Percentiles rank a stretch among this genome's conserved stretches.
phyloP scores from a whole-genome alignment of 2,329 filamentous ascomycete genomes.

The Alternaria solani region DNA sequence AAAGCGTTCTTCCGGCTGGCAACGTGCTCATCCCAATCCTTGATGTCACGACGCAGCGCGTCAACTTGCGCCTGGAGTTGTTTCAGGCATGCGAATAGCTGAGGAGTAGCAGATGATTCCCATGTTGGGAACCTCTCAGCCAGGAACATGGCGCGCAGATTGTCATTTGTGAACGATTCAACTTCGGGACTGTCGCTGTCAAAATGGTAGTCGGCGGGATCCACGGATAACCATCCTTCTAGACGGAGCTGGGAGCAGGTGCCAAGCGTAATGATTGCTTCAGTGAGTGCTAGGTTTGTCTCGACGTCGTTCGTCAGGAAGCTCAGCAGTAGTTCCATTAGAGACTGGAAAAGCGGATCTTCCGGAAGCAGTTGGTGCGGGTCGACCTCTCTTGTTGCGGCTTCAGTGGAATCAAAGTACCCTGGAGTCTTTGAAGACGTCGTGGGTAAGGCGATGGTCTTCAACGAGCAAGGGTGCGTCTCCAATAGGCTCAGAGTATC shows the following conservation, averaged over 20 bases:
- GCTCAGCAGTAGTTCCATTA: conserved; percentile 69
- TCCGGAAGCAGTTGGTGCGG: conserved; percentile 68
- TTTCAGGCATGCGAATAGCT: conserved; percentile 54
- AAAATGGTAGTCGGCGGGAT: conserved; percentile 61
- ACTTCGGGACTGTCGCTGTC: conserved; percentile 32
- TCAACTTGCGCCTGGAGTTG: conserved; percentile 54
- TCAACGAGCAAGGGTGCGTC: conserved; percentile 75
- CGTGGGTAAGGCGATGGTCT: conserved; percentile 70
- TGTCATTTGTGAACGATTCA: conserved; percentile 39
- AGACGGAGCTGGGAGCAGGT: conserved; percentile 85
- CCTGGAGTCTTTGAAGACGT: conserved; percentile 62
- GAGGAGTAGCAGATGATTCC: conserved; percentile 48
- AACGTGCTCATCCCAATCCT: conserved; percentile 59
- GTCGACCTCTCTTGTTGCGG: conserved; percentile 69
- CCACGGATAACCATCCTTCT: conserved; percentile 88
- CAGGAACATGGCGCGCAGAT: conserved; percentile 42
- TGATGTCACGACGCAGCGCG: conserved; percentile 53
- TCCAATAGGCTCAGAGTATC: conserved; percentile 75
- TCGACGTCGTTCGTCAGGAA: conserved; percentile 94
- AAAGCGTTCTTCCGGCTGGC: conserved; percentile 60
- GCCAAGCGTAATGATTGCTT: conserved; percentile 80
- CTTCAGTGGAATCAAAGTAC: conserved; percentile 55
- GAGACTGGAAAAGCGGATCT: conserved; percentile 62
- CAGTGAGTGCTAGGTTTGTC: conserved; percentile 87
- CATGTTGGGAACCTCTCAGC: conserved; percentile 50